These are phyloP conservation scores for Omphalea diandra DNA, from an alignment of 441 rosid genomes.

Conservation along the genomic window DNA sequence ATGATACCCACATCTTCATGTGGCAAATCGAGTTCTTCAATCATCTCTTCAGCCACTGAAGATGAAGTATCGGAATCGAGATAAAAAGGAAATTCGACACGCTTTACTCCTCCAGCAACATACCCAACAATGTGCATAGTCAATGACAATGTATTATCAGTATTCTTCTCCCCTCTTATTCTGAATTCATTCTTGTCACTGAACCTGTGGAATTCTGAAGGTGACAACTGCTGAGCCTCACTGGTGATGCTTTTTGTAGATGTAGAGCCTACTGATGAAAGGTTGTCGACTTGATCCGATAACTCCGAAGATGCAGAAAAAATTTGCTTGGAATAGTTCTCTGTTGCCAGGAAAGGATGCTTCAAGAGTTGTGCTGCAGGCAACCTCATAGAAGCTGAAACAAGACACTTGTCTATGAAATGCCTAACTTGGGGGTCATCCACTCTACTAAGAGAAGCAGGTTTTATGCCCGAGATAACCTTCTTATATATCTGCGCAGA, in stretches of 20 bases:
- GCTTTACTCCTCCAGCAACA: conserved; percentile 59
- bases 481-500: conserved; percentile 81
- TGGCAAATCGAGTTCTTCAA: conserved; percentile 61
- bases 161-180: conserved; percentile 48
- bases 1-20: conserved; percentile 49
- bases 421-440: conserved; percentile 62
- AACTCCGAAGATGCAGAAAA: conserved; percentile 22
- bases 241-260: conserved; percentile 34
- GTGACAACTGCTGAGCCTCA: conserved; percentile 30
- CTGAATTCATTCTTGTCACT: conserved; percentile 48
- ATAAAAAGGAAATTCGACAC: conserved; percentile 57
- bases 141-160: conserved; percentile 47
- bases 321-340: conserved; percentile 43
- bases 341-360: conserved; percentile 65
- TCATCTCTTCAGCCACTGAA: conserved; percentile 72
- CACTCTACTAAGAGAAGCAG: conserved; percentile 74
- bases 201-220: conserved; percentile 40
- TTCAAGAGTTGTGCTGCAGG: conserved; percentile 68
- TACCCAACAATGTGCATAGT: conserved; percentile 49
- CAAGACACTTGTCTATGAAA: conserved; percentile 86
- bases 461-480: conserved; percentile 77
- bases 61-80: conserved; percentile 63
- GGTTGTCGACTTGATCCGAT: conserved; percentile 48
- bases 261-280: conserved; percentile 38
- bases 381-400: conserved; percentile 61